Evolutionary conservation across 108 stramenopile genomes (phyloP), one percentile per base, ranked within the genome.

Genomic region (Cafeteria roenbergensis): DNA sequence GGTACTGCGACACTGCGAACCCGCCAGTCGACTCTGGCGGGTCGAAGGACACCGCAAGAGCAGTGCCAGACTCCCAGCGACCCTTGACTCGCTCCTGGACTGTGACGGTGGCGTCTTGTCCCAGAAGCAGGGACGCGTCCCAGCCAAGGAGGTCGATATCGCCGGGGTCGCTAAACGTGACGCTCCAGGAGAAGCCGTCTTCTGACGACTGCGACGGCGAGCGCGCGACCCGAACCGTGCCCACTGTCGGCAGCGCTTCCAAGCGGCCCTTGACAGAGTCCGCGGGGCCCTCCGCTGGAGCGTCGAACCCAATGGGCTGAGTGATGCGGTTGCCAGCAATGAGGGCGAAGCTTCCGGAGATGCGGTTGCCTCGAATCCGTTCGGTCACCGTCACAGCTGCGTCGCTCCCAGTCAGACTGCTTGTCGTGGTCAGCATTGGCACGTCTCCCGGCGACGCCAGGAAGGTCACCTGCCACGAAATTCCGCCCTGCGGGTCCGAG

Each of bases 251-350:
- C 21, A 87, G 61, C 58, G 54, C 64, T 42, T 83, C 72, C 42
- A 87, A 63, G 14, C 69, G 71, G 6, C 24, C 32, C 30, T 84
- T 72, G 61, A 89, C 67, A 42, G 83, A n/a, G n/a, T n/a, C n/a
- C n/a, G n/a, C n/a, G n/a, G n/a, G n/a, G n/a, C n/a, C 72, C 24
- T 66, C 68, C 0, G 73, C 76, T 0, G 76, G 70, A 9, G 88
- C 86, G 64, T 87, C 82, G 67, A 70, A 66, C 8, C 79, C 57
- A 34, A 88, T 80, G 38, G 66, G 73, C 6, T 72, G 69, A 0
- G 88, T 88, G 27, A 81, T 71, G 56, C 83, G 81, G 25, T 81
- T 85, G 55, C 66, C 70, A 57, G 82, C 86, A 37, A 75, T 78
- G 33, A 87, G 64, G 30, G 81, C 36, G 55, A 85, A 88, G 17